These are phyloP conservation scores for Trametes sanguinea DNA, from an alignment of 768 basidiomycete species.

Conservation along the genomic window DNA sequence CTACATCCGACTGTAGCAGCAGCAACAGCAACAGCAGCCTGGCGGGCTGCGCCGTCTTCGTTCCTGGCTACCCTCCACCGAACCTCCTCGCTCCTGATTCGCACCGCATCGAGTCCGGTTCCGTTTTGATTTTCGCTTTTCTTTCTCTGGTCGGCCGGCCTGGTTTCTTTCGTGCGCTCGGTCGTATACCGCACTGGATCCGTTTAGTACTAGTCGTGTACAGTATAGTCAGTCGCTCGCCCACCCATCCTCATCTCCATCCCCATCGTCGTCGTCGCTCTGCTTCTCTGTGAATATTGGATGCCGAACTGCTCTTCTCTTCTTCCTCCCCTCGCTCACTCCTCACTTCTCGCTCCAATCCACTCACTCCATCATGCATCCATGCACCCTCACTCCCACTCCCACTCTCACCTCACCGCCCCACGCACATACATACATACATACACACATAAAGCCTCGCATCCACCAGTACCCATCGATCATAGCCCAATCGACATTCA, in stretches of 20 bases:
- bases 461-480: no score
- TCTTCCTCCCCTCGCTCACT: neutral
- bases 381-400: no score
- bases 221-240: neutral
- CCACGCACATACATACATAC: no score
- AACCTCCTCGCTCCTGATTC: neutral
- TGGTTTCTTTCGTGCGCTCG: neutral
- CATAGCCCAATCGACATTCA: no score
- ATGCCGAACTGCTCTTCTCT: neutral
- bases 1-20: no score
- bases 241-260: neutral
- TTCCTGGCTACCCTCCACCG: neutral
- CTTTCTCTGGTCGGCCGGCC: neutral
- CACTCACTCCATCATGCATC: neutral
- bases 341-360: neutral
- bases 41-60: no score
- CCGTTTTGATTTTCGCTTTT: neutral
- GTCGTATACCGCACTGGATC: conserved; percentile 8
- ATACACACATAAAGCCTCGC: no score
- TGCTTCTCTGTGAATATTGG: conserved; percentile 10
- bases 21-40: no score
- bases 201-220: neutral
- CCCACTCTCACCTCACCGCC: no score
- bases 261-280: neutral
- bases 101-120: neutral